These are phyloP conservation scores for Boletus fagicola DNA, from an alignment of 768 basidiomycete genomes.

Conservation along the genomic window DNA sequence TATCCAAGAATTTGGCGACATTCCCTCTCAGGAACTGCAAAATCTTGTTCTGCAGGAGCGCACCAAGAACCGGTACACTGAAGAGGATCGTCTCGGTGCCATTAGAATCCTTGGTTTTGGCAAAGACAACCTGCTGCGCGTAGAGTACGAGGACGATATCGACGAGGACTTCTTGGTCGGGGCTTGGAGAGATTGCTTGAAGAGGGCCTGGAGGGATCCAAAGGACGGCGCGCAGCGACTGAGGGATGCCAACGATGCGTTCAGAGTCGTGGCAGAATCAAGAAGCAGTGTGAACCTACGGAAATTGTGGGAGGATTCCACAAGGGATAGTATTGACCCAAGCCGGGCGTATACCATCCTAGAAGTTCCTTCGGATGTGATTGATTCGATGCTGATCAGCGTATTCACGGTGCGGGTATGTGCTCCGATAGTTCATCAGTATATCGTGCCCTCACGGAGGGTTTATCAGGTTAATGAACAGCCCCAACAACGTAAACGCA, in stretches of 20 bases:
- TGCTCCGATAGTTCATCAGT: constrained; percentile 9
- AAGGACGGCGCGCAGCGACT: constrained; percentile 46
- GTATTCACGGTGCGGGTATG: constrained; percentile 69
- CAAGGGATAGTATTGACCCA: constrained; percentile 60
- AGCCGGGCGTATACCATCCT: constrained; percentile 70
- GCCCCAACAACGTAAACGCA: constrained; percentile 61
- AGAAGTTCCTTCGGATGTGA: constrained; percentile 66
- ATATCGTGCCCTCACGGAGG: constrained; percentile 8
- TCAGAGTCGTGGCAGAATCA: constrained; percentile 65
- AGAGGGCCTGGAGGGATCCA: constrained; percentile 52
- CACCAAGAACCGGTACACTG: constrained; percentile 61
- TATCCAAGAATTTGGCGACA: constrained; percentile 49
- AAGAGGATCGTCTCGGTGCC: constrained; percentile 51
- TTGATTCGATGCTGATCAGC: constrained; percentile 75
- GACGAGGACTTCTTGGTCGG: constrained; percentile 67
- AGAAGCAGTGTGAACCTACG: constrained; percentile 51
- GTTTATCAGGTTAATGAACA: constrained; percentile 63
- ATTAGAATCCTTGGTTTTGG: constrained; percentile 65
- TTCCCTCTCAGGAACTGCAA: constrained; percentile 48
- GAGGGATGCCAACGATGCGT: constrained; percentile 61
- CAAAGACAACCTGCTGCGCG: constrained; percentile 48
- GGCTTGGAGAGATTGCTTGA: constrained; percentile 62
- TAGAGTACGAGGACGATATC: constrained; percentile 71
- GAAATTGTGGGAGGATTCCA: constrained; percentile 52
- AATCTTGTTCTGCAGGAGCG: constrained; percentile 60